A percentile compares a stretch with the other conserved stretches of the same genome.
Evolutionary conservation across 305 asterid species (phyloP).

Genomic region (Solanum hybrid): DNA sequence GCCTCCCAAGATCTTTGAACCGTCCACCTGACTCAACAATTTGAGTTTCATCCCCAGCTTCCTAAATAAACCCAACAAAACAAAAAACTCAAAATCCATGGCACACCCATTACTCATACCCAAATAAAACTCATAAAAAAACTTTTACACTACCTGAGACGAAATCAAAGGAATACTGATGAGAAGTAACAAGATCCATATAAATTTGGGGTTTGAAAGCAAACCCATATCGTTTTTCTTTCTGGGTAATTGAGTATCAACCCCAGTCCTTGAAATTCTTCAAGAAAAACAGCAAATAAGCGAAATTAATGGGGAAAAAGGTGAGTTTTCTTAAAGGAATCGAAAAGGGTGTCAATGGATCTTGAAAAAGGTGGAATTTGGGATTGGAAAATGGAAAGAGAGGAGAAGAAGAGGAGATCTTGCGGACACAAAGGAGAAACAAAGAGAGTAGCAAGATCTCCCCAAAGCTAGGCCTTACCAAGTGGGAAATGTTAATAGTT

Average conservation of each 20-base stretch:
- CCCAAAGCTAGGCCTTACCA: background rate
- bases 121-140: background rate
- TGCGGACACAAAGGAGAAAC: background rate
- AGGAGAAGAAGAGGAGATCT: background rate
- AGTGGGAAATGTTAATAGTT: background rate
- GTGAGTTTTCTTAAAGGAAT: background rate
- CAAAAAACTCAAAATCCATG: conserved; percentile 12
- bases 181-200: conserved; percentile 26
- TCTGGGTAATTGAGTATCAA: background rate
- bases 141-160: conserved; percentile 33
- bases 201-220: conserved; percentile 10
- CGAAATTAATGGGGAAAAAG: background rate
- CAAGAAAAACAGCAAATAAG: background rate
- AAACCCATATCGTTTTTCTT: conserved; percentile 23
- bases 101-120: background rate
- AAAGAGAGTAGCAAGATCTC: background rate
- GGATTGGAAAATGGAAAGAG: background rate
- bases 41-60: conserved; percentile 26
- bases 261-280: background rate
- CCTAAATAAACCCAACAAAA: background rate
- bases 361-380: background rate
- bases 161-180: conserved; percentile 23
- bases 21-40: conserved; percentile 31
- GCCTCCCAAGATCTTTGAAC: conserved; percentile 65
- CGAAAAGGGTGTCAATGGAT: background rate